Evolutionary conservation across 176 grass and related monocot species (phyloP).

Genomic region (Chloris gayana): DNA sequence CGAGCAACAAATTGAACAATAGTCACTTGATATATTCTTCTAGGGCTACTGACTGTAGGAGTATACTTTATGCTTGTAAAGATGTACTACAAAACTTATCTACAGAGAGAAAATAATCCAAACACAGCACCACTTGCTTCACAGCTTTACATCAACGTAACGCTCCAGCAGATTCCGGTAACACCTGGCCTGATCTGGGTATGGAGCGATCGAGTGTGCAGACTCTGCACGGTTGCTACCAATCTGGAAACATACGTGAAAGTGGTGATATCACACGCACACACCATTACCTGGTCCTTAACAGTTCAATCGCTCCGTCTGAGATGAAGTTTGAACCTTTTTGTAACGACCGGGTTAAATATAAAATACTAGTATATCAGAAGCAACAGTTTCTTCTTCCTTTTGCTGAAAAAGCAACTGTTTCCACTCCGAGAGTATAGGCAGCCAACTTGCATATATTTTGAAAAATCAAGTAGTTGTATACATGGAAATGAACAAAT

Average conservation of each 20-base stretch:
- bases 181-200: background rate
- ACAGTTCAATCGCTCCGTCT: background rate
- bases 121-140: background rate
- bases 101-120: background rate
- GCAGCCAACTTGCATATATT: background rate
- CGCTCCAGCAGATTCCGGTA: conserved; percentile 1
- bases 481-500: background rate
- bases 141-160: background rate
- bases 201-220: background rate
- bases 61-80: background rate
- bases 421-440: no score
- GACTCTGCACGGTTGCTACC: background rate
- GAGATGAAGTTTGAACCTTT: background rate
- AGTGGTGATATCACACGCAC: no score
- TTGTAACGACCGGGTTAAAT: no score
- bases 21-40: background rate
- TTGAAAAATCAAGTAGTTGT: background rate
- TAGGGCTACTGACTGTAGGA: background rate
- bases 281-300: no score
- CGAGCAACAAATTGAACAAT: background rate
- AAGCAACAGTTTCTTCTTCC: no score
- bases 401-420: no score
- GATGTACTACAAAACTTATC: background rate
- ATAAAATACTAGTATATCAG: no score
- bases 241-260: background rate